Base-by-base conservation (phyloP, 192 early-diverging fungal genomes). In the Lobosporangium transversale region DNA sequence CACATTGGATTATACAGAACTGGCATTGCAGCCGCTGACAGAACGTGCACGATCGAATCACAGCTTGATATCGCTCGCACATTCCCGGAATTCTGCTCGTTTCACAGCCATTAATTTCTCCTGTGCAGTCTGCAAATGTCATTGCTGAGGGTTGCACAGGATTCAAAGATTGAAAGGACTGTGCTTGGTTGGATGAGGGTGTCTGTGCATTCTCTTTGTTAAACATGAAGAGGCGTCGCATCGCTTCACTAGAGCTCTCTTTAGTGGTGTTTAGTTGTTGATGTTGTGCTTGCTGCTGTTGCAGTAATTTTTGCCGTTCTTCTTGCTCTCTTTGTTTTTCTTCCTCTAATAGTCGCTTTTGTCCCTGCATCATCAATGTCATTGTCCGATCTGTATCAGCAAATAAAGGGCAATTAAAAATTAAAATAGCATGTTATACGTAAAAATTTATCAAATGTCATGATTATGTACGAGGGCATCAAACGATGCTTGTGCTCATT, bases 31-130 rank as follows among this genome's bases (percentile, higher is more conserved):
- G 64, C n/a, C 65, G 50, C 47, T 45, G 35, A 30, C 73, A 76
- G 29, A 76, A 67, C 20, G 59, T 57, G 29, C 73, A 76, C 0
- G 59, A 45, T 0, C 15, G 26, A 29, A 76, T 76, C 20, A 51
- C 12, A 1, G 65, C 73, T 21, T 76, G 58, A 24, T 71, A 58
- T 26, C 63, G 73, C 21, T 67, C 65, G 17, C 52, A 21, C 73
- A 76, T 76, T 20, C 73, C 65, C 15, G 64, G 73, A 40, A 76
- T 54, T 53, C 53, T 27, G 37, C 52, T 66, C 3, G 65, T 62
- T 37, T 76, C 73, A 50, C 73, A 76, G 2, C 65, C 73, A 33
- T 62, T 67, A 32, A 66, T 66, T 40, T 76, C 73, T 12, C 73
- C 73, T 15, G 64, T 65, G 67, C 73, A 76, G 27, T 76, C 53